These are phyloP conservation scores for Lanzia echinophila DNA, from an alignment of 2,329 filamentous ascomycete genomes.

Conservation along the genomic window DNA sequence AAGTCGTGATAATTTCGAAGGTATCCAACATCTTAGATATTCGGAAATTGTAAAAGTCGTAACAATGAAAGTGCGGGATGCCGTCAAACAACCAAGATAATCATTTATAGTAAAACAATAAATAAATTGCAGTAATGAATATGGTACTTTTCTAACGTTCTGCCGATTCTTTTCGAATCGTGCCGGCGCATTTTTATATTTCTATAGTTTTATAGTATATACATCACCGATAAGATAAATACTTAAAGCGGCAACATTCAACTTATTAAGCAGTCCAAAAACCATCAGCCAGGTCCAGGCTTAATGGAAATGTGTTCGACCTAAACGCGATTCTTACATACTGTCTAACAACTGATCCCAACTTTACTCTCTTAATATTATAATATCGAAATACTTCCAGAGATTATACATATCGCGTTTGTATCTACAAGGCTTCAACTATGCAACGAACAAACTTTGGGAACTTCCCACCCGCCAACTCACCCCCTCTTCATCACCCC, in stretches of 20 bases:
- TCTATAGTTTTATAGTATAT: no score
- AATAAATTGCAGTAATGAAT: no score
- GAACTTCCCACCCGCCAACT: conserved; percentile 61
- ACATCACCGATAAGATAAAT: conserved; percentile 11
- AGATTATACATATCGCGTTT: not conserved
- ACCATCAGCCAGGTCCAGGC: not conserved
- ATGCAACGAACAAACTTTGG: conserved; percentile 87
- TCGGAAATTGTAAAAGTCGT: not conserved
- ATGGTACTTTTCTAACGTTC: no score
- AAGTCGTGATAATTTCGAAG: conserved; percentile 94
- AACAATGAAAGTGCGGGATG: no score
- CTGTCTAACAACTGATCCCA: not conserved
- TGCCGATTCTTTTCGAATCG: not conserved
- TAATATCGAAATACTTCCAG: not conserved
- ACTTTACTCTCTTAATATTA: not conserved
- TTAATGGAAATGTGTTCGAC: conserved; percentile 16
- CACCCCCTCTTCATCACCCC: conserved; percentile 91
- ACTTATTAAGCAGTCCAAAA: conserved; percentile 3
- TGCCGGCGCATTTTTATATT: not conserved
- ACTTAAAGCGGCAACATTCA: conserved; percentile 2
- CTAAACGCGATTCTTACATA: not conserved
- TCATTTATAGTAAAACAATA: no score
- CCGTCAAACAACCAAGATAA: not conserved
- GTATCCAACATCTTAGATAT: conserved; percentile 71
- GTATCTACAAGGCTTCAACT: not conserved